Evolutionary conservation across 2,329 filamentous ascomycete genomes (phyloP).

Genomic region (Ophiocordyceps polyrhachis-furcata): DNA sequence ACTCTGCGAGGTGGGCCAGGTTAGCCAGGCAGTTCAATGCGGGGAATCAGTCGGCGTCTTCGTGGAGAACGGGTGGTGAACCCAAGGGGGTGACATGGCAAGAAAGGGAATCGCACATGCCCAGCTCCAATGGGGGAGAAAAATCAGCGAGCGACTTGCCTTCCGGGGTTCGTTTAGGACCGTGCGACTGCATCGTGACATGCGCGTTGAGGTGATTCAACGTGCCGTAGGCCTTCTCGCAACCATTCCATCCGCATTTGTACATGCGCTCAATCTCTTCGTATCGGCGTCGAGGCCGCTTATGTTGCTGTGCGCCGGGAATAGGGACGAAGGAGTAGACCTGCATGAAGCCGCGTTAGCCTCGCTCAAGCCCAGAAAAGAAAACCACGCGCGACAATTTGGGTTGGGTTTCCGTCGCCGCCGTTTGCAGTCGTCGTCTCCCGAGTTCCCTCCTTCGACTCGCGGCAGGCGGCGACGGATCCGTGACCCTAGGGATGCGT

Average conservation of each 20-base stretch:
- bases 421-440: background rate
- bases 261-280: constrained; percentile 99
- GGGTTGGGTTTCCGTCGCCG: background rate
- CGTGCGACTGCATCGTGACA: constrained; percentile 97
- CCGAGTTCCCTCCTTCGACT: background rate
- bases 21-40: constrained; percentile 4
- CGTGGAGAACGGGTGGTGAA: background rate
- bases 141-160: constrained; percentile 56
- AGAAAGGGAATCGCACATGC: background rate
- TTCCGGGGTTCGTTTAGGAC: constrained; percentile 87
- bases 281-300: constrained; percentile 79
- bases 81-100: no score
- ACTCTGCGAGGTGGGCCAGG: constrained; percentile 43
- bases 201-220: constrained; percentile 95
- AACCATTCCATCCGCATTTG: constrained; percentile 96
- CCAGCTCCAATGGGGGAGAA: background rate
- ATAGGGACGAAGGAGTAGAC: constrained; percentile 98
- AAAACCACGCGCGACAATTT: no score
- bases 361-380: background rate
- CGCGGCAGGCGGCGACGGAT: background rate
- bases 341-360: constrained; percentile 25
- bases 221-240: constrained; percentile 96
- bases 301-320: constrained; percentile 91
- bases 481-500: background rate
- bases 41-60: background rate